These are phyloP conservation scores for Camellia japonica DNA, from an alignment of 148 eudicot genomes.

Conservation along the genomic window DNA sequence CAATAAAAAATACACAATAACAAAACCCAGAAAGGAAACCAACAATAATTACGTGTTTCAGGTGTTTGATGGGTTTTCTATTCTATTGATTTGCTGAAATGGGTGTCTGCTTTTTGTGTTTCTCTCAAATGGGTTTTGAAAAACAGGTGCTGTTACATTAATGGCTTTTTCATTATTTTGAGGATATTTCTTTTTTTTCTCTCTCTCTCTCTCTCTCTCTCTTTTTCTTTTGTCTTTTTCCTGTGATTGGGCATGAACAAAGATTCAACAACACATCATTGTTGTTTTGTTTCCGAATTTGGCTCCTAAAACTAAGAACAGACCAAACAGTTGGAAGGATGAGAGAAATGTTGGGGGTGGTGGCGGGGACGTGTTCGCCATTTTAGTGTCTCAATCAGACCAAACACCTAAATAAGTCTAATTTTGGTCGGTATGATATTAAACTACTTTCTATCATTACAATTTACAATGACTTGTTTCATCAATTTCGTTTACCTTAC, in stretches of 20 bases:
- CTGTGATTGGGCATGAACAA: slow-evolving; percentile 28
- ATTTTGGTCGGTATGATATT: neutral
- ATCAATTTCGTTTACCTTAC: too few species aligned
- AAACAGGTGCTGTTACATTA: slow-evolving; percentile 18
- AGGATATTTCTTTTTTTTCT: slow-evolving; percentile 14
- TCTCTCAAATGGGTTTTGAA: slow-evolving; percentile 25
- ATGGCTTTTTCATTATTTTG: slow-evolving; percentile 21
- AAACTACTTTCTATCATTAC: too few species aligned
- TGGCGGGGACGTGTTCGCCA: slow-evolving; percentile 13
- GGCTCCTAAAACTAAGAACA: slow-evolving; percentile 51
- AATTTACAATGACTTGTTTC: too few species aligned
- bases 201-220: neutral
- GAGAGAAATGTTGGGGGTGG: slow-evolving; percentile 24
- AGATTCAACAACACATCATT: slow-evolving; percentile 32
- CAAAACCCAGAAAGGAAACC: neutral
- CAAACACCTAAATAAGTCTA: slow-evolving; percentile 1
- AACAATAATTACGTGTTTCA: neutral
- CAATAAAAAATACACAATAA: neutral
- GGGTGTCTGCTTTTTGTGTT: slow-evolving; percentile 11
- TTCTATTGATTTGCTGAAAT: too few species aligned
- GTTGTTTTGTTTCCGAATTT: slow-evolving; percentile 31
- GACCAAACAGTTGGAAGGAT: slow-evolving; percentile 54
- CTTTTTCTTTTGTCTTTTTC: slow-evolving; percentile 4
- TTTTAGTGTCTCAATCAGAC: slow-evolving; percentile 24
- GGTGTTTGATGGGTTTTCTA: neutral